phyloP scores from a whole-genome alignment of 345 rosid species.

The Pugionium cornutum region DNA sequence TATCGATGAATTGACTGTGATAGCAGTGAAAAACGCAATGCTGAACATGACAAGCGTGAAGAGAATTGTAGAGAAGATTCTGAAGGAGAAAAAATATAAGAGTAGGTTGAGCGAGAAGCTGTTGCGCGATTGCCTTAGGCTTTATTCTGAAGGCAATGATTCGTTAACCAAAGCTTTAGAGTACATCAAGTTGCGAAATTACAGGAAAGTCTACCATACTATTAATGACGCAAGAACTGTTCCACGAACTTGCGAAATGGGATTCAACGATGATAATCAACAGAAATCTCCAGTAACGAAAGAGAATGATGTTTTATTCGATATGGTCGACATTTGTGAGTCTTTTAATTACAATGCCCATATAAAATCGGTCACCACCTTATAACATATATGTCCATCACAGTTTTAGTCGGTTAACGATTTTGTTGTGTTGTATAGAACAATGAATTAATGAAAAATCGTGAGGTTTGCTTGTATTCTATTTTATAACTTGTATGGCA shows the following conservation, averaged over 20 bases:
- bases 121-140: constrained; percentile 43
- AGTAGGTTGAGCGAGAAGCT: background rate
- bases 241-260: constrained; percentile 44
- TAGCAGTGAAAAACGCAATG: constrained; percentile 26
- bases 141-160: constrained; percentile 34
- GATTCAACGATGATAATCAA: constrained; percentile 33
- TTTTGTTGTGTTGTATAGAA: too few species aligned
- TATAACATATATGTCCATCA: background rate
- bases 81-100: constrained; percentile 4
- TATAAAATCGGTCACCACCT: background rate
- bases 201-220: background rate
- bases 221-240: constrained; percentile 35
- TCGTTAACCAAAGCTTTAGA: constrained; percentile 16
- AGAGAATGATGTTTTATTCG: constrained; percentile 43
- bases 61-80: constrained; percentile 23
- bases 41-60: constrained; percentile 40
- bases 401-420: too few species aligned
- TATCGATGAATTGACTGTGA: constrained; percentile 17
- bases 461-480: too few species aligned
- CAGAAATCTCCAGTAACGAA: constrained; percentile 31
- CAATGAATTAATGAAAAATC: too few species aligned
- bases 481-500: too few species aligned
- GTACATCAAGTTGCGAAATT: constrained; percentile 23
- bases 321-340: background rate
- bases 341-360: background rate